Percentiles rank a stretch among this genome's conserved stretches.
phyloP scores from a whole-genome alignment of 805 yeast genomes.

The Candida palmyrensis region DNA sequence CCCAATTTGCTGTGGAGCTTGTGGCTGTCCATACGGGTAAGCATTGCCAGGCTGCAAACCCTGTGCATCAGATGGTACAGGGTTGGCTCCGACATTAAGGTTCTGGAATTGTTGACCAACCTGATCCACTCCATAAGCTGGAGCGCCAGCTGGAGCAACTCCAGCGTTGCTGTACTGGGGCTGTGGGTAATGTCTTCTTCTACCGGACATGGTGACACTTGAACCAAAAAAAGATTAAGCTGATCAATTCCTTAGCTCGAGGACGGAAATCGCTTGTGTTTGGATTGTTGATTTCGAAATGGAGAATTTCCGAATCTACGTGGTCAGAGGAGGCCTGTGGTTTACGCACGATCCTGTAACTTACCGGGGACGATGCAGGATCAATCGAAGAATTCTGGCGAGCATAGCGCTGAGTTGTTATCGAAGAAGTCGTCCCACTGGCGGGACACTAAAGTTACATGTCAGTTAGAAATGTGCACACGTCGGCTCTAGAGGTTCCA shows the following conservation, averaged over 20 bases:
- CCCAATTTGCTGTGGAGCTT: slow-evolving; percentile 1
- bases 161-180: slow-evolving; percentile 36
- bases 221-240: neutral
- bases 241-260: neutral
- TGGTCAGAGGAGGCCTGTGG: slow-evolving; percentile 3
- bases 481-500: too few relatives aligned
- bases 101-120: slow-evolving; percentile 27
- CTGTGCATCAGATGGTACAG: slow-evolving; percentile 11
- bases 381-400: too few relatives aligned
- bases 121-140: slow-evolving; percentile 24
- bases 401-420: too few relatives aligned
- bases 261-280: neutral
- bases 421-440: too few relatives aligned
- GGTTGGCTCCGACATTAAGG: slow-evolving; percentile 21
- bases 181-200: slow-evolving; percentile 45
- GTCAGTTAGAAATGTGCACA: too few relatives aligned
- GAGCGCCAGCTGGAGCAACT: slow-evolving; percentile 11
- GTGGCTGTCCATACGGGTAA: slow-evolving; percentile 5
- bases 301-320: slow-evolving; percentile 2
- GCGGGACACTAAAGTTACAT: too few relatives aligned
- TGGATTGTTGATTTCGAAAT: neutral
- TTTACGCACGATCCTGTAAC: slow-evolving; percentile 2
- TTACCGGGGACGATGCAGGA: too few relatives aligned
- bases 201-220: slow-evolving; percentile 26
- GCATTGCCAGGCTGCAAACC: slow-evolving; percentile 3